Evolutionary conservation across 441 rosid species (phyloP).

Genomic region (Adansonia rubrostipa): DNA sequence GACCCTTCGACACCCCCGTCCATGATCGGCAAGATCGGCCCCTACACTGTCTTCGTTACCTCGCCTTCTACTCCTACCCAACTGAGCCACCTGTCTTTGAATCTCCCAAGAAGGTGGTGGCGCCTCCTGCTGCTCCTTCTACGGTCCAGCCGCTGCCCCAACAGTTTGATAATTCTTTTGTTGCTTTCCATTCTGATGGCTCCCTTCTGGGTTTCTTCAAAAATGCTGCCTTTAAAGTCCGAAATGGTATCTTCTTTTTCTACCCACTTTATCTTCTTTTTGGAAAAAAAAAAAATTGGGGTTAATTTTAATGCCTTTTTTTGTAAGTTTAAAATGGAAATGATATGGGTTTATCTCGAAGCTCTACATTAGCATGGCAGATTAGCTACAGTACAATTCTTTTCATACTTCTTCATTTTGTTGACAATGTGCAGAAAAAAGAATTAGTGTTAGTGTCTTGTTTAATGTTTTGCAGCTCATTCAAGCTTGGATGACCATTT

Average conservation of each 20-base stretch:
- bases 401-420: neutral
- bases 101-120: conserved; percentile 44
- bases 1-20: conserved; percentile 78
- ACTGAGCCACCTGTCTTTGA: conserved; percentile 39
- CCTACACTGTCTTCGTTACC: conserved; percentile 93
- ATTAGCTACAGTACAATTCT: neutral
- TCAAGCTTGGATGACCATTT: conserved; percentile 41
- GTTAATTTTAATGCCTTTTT: neutral
- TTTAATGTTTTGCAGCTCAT: conserved; percentile 58
- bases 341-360: neutral
- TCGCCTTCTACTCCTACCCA: conserved; percentile 45
- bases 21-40: conserved; percentile 93
- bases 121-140: conserved; percentile 37
- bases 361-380: neutral
- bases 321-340: neutral
- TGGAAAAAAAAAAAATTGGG: neutral
- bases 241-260: conserved; percentile 54
- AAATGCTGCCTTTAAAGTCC: conserved; percentile 72
- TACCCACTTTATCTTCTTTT: neutral
- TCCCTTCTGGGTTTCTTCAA: conserved; percentile 70
- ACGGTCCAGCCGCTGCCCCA: conserved; percentile 52
- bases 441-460: neutral
- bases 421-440: neutral
- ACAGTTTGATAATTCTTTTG: conserved; percentile 39
- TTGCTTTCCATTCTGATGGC: conserved; percentile 39